Evolutionary conservation across 2,329 filamentous ascomycete species (phyloP), one percentile per base, ranked within the genome.

Genomic region (Cercospora nicotianae): DNA sequence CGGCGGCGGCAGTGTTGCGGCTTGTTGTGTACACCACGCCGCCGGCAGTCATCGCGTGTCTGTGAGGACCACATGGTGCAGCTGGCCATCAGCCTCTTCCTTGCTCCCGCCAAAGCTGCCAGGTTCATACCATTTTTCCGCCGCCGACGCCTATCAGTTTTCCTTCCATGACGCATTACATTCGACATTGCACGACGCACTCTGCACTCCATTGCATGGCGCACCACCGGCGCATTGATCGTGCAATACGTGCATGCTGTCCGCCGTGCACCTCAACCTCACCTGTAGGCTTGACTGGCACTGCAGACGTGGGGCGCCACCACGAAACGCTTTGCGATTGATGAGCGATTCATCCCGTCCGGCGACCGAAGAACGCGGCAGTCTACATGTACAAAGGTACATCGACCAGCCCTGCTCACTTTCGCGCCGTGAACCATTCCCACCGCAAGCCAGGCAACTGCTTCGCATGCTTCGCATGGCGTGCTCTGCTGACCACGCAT

Each of bases 1-100:
- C 39, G 60, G 30, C 60, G 20, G 28, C 60, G 60, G 60, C 23
- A 30, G n/a, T 36, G 60, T 30, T 63, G 60, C 45, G 60, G 60
- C 59, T 61, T 4, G 39, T 30, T 2, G n/a, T 36, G 18, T 20
- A 23, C 48, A 48, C 45, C 45, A 20, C 45, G 28, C 53, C 23
- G 53, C 55, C 55, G 20, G 45, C 36, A 45, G 31, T 45, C 39
- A 62, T 62, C 39, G 48, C 48, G 48, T 53, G 20, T 53, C 48
- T 10, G 5, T 18, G 8, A 31, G 55, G 26, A 30, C 55, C 30
- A 33, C 23, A 57, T 57, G 2, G 36, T 39, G 36, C 33, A 39
- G 33, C 33, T 39, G 33, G 33, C 33, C 36, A n/a, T 42, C 36
- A 8, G 36, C 36, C 36, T 53, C 20, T 53, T 53, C 48, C 53